Evolutionary conservation across 306 rosid species (phyloP).

Genomic region (Ormosia semicastrata): DNA sequence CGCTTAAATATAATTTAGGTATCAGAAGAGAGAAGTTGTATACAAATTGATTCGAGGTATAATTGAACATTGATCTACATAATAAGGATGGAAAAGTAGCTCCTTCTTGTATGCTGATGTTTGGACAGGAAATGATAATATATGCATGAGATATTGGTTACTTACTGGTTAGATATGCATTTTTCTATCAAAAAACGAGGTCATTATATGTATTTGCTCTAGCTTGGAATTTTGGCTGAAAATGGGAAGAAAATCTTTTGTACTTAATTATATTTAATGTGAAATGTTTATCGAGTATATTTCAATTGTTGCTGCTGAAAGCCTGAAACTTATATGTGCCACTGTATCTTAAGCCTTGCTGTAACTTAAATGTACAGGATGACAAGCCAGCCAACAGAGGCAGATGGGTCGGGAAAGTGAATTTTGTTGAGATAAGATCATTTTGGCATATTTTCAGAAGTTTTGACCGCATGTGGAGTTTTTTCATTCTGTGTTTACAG

Average conservation of each 20-base stretch:
- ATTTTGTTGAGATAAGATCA: slow-evolving; percentile 94
- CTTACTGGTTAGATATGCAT: background rate
- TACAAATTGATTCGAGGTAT: background rate
- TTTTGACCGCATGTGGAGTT: slow-evolving; percentile 99
- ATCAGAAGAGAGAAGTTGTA: background rate
- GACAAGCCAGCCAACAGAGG: slow-evolving; percentile 55
- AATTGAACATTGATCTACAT: background rate
- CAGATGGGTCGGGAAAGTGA: slow-evolving; percentile 94
- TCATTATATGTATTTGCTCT: background rate
- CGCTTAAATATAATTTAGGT: background rate
- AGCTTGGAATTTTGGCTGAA: background rate
- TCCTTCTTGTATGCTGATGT: background rate
- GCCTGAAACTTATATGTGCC: background rate
- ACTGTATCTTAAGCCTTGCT: slow-evolving; percentile 4
- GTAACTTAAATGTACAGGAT: slow-evolving; percentile 55
- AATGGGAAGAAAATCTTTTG: background rate
- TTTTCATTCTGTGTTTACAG: slow-evolving; percentile 91
- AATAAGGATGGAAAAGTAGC: background rate
- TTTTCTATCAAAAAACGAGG: background rate
- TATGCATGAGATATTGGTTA: background rate
- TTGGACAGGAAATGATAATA: background rate
- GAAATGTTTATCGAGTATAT: background rate
- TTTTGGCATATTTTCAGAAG: slow-evolving; percentile 98
- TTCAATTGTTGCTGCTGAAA: background rate
- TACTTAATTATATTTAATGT: background rate